Evolutionary conservation across 768 basidiomycete species (phyloP).

Genomic region (Leccinum arenicola): DNA sequence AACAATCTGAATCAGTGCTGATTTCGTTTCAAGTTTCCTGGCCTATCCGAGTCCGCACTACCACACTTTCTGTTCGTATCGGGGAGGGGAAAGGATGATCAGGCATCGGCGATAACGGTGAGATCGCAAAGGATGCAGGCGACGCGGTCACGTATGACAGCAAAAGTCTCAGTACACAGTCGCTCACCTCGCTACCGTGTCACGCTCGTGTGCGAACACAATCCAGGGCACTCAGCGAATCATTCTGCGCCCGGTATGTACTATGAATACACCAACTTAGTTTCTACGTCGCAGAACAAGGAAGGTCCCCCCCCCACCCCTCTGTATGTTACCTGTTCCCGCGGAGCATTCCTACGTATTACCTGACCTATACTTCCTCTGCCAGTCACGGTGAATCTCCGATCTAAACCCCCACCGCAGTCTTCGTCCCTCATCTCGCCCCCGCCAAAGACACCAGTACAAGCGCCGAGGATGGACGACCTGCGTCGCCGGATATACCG

Average conservation of each 20-base stretch:
- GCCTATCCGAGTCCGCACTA: slow-evolving; percentile 59
- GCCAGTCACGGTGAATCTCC: slow-evolving; percentile 22
- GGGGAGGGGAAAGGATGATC: slow-evolving; percentile 40
- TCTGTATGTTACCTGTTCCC: too few relatives aligned
- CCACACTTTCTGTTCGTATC: slow-evolving; percentile 45
- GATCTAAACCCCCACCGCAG: slow-evolving; percentile 18
- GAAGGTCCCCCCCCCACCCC: too few relatives aligned
- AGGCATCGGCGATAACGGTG: slow-evolving; percentile 19
- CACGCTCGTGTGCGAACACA: too few relatives aligned
- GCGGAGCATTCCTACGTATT: slow-evolving; percentile 19
- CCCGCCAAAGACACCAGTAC: slow-evolving; percentile 11
- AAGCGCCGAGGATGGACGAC: slow-evolving; percentile 18
- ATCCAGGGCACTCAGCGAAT: too few relatives aligned
- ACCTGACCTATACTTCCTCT: slow-evolving; percentile 32
- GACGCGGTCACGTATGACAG: slow-evolving; percentile 63
- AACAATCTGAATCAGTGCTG: slow-evolving; percentile 64
- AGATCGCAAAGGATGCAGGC: slow-evolving; percentile 19
- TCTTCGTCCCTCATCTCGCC: slow-evolving; percentile 16
- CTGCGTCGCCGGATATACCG: slow-evolving; percentile 29
- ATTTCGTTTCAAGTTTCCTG: slow-evolving; percentile 51
- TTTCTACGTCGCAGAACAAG: too few relatives aligned
- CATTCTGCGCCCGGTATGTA: too few relatives aligned
- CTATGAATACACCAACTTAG: too few relatives aligned
- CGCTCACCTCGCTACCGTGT: too few relatives aligned
- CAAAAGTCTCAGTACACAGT: slow-evolving; percentile 48